Evolutionary conservation across 78 protist genomes (phyloP).

Genomic region (Neovahlkampfia damariscottae): DNA sequence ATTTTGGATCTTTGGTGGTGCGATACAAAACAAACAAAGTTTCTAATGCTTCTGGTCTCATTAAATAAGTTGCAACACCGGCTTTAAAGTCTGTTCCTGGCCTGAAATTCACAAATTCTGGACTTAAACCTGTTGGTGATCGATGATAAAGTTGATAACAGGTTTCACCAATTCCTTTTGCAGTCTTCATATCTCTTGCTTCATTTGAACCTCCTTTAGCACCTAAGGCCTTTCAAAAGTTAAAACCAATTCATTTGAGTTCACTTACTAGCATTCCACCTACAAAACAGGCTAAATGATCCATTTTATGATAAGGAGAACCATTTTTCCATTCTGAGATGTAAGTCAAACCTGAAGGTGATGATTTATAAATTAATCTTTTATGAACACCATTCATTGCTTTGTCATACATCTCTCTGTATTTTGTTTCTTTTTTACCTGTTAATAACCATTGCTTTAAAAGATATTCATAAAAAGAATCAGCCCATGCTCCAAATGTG

Average conservation of each 20-base stretch:
- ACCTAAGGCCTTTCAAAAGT: too few relatives aligned
- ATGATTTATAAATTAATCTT: neutral
- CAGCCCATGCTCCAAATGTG: conserved; percentile 45
- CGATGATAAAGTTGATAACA: conserved; percentile 29
- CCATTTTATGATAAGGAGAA: conserved; percentile 35
- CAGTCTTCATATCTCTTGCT: conserved; percentile 11
- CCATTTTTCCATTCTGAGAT: conserved; percentile 13
- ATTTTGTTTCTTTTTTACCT: neutral
- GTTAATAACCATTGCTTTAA: conserved; percentile 30
- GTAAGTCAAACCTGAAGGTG: neutral
- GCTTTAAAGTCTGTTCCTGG: conserved; percentile 5
- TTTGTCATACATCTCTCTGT: neutral
- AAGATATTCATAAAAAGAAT: conserved; percentile 75
- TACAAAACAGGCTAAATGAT: conserved; percentile 77
- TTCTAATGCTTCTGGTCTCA: conserved; percentile 81
- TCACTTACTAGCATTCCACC: conserved; percentile 79
- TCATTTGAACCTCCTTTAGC: too few relatives aligned
- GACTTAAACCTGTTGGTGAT: conserved; percentile 43
- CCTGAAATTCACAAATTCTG: conserved; percentile 31
- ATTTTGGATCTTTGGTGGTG: conserved; percentile 40
- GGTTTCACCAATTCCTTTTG: conserved; percentile 22
- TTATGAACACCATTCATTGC: neutral
- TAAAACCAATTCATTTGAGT: too few relatives aligned
- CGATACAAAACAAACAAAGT: conserved; percentile 43
- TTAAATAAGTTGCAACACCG: conserved; percentile 17